Conservation (phyloP, 352 stramenopile genomes). For the Phytophthora palmivora region DNA sequence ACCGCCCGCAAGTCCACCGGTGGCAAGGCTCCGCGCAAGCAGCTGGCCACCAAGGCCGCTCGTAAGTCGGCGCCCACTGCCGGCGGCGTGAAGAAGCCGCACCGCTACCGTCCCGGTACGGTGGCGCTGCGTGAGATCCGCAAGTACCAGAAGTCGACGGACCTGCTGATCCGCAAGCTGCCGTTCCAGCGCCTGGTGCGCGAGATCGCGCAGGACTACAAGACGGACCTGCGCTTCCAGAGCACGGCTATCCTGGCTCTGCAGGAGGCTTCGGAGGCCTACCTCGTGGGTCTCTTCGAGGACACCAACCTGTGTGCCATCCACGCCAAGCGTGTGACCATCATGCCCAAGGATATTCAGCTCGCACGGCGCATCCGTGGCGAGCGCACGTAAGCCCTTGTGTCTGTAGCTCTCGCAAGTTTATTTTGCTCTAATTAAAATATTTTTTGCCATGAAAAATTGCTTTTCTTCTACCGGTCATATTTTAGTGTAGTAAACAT, state of each 20-base stretch:
- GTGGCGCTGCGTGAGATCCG: constrained; percentile 96
- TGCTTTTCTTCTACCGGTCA: too few relatives aligned
- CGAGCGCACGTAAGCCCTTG: constrained; percentile 13
- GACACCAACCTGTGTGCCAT: constrained; percentile 97
- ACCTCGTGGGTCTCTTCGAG: constrained; percentile 95
- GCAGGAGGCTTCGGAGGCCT: constrained; percentile 93
- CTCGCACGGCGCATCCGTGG: constrained; percentile 69
- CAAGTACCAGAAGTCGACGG: constrained; percentile 96
- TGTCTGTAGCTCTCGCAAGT: not conserved
- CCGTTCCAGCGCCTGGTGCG: constrained; percentile 97
- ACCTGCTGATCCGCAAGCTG: constrained; percentile 96
- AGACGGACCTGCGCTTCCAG: constrained; percentile 96
- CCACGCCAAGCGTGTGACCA: constrained; percentile 96
- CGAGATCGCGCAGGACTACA: constrained; percentile 97
- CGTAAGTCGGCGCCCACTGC: constrained; percentile 93
- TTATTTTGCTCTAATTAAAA: constrained; percentile 10
- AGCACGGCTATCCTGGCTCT: constrained; percentile 92
- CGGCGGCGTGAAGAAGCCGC: constrained; percentile 92
- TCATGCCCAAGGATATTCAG: constrained; percentile 98
- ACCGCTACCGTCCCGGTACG: constrained; percentile 84
- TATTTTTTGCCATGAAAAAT: constrained; percentile 8
- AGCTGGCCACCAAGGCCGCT: constrained; percentile 93
- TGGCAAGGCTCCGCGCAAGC: constrained; percentile 95
- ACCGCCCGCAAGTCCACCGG: constrained; percentile 96
- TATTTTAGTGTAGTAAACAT: too few relatives aligned